Percentiles rank a stretch among this genome's conserved stretches.
These are phyloP conservation scores for Suillus sp. DNA, from an alignment of 768 basidiomycete genomes.

Conservation along the genomic window DNA sequence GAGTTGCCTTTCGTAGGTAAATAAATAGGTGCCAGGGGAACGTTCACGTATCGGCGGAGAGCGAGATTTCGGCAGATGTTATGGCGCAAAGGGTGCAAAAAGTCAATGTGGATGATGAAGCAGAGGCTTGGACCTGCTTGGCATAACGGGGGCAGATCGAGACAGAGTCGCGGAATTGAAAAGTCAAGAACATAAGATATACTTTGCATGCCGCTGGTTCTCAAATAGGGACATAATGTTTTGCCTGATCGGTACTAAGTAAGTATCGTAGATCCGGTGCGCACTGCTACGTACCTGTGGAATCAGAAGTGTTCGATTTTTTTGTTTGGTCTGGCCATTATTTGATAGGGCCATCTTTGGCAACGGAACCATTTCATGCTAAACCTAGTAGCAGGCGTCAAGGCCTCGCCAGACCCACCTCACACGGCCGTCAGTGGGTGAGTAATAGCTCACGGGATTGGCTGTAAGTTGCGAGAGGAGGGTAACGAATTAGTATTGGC, in stretches of 20 bases:
- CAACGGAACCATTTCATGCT: background rate
- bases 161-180: background rate
- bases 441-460: background rate
- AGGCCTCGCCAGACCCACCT: background rate
- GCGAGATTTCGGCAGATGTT: background rate
- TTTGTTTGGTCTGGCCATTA: too few relatives aligned
- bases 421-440: slow-evolving; percentile 11
- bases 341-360: background rate
- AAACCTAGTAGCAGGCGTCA: background rate
- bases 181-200: too few relatives aligned
- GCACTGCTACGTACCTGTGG: too few relatives aligned
- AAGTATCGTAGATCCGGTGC: background rate
- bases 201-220: background rate
- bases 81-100: background rate
- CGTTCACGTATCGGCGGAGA: background rate
- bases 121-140: too few relatives aligned
- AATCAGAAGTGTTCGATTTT: background rate
- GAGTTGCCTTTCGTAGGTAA: too few relatives aligned
- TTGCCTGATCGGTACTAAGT: background rate
- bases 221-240: background rate
- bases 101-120: too few relatives aligned
- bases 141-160: background rate
- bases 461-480: background rate
- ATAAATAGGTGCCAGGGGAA: too few relatives aligned
- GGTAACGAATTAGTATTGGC: background rate